Evolutionary conservation across 2,329 filamentous ascomycete species (phyloP), one percentile per base, ranked within the genome.

Genomic region (Aspergillus sp.): DNA sequence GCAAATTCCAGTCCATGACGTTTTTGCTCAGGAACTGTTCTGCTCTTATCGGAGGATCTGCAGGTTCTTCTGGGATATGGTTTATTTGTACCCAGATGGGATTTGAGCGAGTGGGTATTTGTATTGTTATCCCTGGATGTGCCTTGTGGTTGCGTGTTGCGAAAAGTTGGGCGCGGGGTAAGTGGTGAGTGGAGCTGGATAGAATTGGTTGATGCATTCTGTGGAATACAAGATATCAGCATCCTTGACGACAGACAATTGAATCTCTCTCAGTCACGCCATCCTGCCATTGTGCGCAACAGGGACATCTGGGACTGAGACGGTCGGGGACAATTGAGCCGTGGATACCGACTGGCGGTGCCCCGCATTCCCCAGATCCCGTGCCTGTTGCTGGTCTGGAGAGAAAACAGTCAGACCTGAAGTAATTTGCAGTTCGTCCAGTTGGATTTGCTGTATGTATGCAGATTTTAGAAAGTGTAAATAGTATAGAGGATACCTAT

Each of bases 361-460:
- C 51, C 51, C 51, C 51, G 51, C 51, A 53, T 41, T 53, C 51
- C 51, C 51, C 51, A 38, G 32, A 53, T 53, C 51, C 51, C 51
- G 51, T 53, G 51, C 19, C 32, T 39, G 25, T 30, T 11, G n/a
- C 51, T 11, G 1, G 51, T 42, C 36, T 39, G 51, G 51, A 53
- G 21, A 41, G 21, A 39, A 23, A 41, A 41, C 17, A 44, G 1
- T 8, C 3, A 5, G 8, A 21, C 41, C 1, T 11, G 17, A 44
- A 36, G 32, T 36, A 36, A 5, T 36, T 11, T 15, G 32, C 32
- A 36, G 5, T 5, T 36, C 1, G 10, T 36, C 10, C 5, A 13
- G 11, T 13, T 32, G 30, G 4, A 32, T 5, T 32, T 11, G 11
- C 30, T 11, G 30, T 32, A 11, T 32, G 11, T 11, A 1, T 32